Evolutionary conservation across 495 filamentous ascomycete genomes (phyloP), one percentile per base, ranked within the genome.

Genomic region (Penicillium manginii): DNA sequence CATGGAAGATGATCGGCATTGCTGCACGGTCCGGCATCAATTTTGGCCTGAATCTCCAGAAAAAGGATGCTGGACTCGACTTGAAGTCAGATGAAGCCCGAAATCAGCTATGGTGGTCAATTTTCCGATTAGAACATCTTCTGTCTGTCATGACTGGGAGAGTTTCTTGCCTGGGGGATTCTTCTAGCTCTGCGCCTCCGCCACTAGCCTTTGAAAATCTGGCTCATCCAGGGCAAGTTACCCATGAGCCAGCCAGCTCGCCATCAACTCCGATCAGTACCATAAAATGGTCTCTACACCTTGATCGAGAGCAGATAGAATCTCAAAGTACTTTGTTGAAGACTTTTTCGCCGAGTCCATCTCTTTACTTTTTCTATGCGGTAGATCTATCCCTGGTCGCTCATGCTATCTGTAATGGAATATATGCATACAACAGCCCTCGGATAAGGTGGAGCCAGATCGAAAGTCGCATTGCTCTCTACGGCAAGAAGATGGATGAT

Each of bases 91-190:
- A 6, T 22, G 81, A 40, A 87, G 79, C 79, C 26, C 76, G 84
- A 32, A 78, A 82, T 42, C 79, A 80, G 29, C 70, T 88, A 9
- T 89, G 86, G 86, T 88, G 85, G 82, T 82, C 83, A 26, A 57
- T 89, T 2, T 84, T 82, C 57, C 75, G 69, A 1, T 63, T 87
- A 43, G 86, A 89, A 54, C 78, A 84, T 43, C 66, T 76, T 19
- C 73, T 89, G 15, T 78, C 79, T 22, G 73, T 80, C 18, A 86
- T 88, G 73, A 88, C 84, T 6, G 86, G 86, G 5, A 78, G 86
- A 12, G 77, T 82, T 9, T 79, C 80, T 32, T 81, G 77, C 46
- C 81, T 87, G 31, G 72, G 74, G 12, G 76, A 81, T 48, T 71
- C 69, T n/a, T 75, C 82, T 61, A 43, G 54, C 12, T 39, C 79